These are phyloP conservation scores for Aspergillus pseudoterreus DNA, from an alignment of 2,329 filamentous ascomycete genomes.

Conservation along the genomic window DNA sequence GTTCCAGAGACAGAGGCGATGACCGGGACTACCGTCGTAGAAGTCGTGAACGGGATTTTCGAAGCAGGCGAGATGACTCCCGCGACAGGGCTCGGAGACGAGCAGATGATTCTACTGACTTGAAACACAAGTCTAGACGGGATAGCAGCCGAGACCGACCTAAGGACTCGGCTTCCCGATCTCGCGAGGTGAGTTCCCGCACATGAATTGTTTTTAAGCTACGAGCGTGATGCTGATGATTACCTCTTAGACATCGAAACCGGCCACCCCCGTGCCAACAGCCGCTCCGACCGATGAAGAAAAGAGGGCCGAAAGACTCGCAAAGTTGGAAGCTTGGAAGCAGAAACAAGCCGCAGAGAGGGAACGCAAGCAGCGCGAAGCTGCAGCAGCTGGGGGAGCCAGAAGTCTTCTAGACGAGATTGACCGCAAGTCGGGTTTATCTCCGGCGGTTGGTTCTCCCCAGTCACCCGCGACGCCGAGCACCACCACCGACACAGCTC, in stretches of 20 bases:
- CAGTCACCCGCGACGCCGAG: constrained; percentile 49
- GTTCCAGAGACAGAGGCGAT: constrained; percentile 53
- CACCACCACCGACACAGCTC: constrained; percentile 46
- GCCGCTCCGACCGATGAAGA: constrained; percentile 63
- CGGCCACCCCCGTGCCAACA: constrained; percentile 38
- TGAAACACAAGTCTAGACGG: constrained; percentile 61
- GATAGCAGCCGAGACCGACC: constrained; percentile 61
- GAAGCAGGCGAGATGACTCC: constrained; percentile 69
- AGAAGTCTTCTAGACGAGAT: constrained; percentile 68
- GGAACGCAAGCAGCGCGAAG: constrained; percentile 67
- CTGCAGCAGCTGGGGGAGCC: constrained; percentile 59
- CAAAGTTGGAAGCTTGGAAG: constrained; percentile 87
- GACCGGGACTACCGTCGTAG: constrained; percentile 58
- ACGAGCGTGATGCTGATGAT: background rate
- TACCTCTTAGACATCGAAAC: constrained; percentile 50
- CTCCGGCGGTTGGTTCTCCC: constrained; percentile 52
- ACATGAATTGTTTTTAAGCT: background rate
- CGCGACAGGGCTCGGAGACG: constrained; percentile 62
- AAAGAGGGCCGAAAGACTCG: constrained; percentile 74
- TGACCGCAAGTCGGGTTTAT: constrained; percentile 62
- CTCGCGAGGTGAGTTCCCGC: constrained; percentile 54
- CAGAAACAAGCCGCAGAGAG: constrained; percentile 75
- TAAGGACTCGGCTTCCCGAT: constrained; percentile 49
- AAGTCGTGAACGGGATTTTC: constrained; percentile 67
- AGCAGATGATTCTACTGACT: constrained; percentile 69